phyloP scores from a whole-genome alignment of 257 asterid species.

The Haberlea rhodopensis region DNA sequence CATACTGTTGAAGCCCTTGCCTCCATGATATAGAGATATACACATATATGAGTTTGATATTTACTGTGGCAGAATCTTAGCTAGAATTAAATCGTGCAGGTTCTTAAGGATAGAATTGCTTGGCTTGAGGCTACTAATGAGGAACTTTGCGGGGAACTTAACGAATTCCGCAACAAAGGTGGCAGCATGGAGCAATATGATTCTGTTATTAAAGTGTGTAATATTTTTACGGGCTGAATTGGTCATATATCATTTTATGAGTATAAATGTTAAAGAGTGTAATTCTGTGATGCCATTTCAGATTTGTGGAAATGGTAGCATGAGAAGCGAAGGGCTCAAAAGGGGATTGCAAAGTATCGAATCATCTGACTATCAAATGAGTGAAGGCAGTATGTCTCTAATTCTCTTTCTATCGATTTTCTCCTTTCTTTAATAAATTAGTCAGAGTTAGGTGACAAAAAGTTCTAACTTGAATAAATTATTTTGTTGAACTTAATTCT shows the following conservation, averaged over 20 bases:
- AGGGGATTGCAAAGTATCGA: constrained; percentile 91
- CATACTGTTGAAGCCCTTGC: not conserved
- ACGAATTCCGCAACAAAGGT: constrained; percentile 62
- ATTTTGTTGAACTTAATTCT: not conserved
- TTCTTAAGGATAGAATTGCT: constrained; percentile 74
- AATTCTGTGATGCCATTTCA: constrained; percentile 29
- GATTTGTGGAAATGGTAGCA: constrained; percentile 48
- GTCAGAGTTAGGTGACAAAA: not conserved
- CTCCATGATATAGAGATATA: constrained; percentile 9
- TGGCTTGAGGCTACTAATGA: constrained; percentile 94
- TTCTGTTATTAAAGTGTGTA: constrained; percentile 55
- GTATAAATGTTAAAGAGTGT: not conserved
- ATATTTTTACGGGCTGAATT: constrained; percentile 5
- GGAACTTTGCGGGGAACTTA: constrained; percentile 80
- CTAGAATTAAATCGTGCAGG: constrained; percentile 44
- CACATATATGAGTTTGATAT: constrained; percentile 6
- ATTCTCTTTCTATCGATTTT: constrained; percentile 11
- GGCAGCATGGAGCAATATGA: constrained; percentile 53
- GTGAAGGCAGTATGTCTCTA: constrained; percentile 63
- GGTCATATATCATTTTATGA: not conserved
- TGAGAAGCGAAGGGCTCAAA: constrained; percentile 79
- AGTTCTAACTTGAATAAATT: not conserved
- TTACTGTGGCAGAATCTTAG: constrained; percentile 20
- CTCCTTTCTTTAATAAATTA: not conserved
- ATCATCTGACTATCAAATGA: constrained; percentile 90